Base-by-base conservation (phyloP, 352 stramenopile genomes). In the Thalassiosira livingstoniorum region DNA sequence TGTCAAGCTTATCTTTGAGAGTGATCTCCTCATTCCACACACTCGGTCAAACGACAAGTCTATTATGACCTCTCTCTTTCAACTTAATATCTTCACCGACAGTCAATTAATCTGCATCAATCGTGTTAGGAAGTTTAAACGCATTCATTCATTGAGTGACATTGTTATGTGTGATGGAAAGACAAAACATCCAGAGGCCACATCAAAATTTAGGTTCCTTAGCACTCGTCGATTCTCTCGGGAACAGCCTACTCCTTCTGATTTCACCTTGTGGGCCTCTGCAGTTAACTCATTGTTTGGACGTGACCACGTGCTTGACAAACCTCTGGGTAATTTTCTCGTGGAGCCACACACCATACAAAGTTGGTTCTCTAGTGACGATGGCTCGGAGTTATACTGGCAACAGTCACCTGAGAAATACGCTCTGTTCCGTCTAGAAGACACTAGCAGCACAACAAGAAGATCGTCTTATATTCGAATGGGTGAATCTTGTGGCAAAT, bases 181-280 rank as follows among this genome's bases (percentile, higher is more conserved):
- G 35, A 54, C 10, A 25, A 37, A 57, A 31, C 35, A 55, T 57
- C 35, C 34, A 2, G 11, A 4, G 2, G 11, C 37, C 1, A 18
- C 37, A 10, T 37, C 2, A 7, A 18, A 5, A 11, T n/a, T 13
- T 37, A 4, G 2, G 5, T 2, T 7, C 21, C 11, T 29, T n/a
- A 29, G 11, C n/a, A 5, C 3, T 27, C 5, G 27, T 10, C 62
- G 42, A 7, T 74, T 58, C 32, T 35, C 65, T 35, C 4, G n/a
- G 13, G 51, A 74, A 25, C 23, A 25, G 21, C 65, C 65, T 21
- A 74, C 65, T 23, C 45, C 45, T 31, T 1, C 45, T 4, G 65
- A 74, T 39, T 63, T 74, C 15, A 4, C 15, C 2, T 23, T 64
- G 2, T 74, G 65, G 65, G n/a, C n/a, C n/a, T n/a, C n/a, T n/a